A percentile compares a stretch with the other conserved stretches of the same genome.
phyloP scores from a whole-genome alignment of 345 rosid species.

The Eucalyptus sp. region DNA sequence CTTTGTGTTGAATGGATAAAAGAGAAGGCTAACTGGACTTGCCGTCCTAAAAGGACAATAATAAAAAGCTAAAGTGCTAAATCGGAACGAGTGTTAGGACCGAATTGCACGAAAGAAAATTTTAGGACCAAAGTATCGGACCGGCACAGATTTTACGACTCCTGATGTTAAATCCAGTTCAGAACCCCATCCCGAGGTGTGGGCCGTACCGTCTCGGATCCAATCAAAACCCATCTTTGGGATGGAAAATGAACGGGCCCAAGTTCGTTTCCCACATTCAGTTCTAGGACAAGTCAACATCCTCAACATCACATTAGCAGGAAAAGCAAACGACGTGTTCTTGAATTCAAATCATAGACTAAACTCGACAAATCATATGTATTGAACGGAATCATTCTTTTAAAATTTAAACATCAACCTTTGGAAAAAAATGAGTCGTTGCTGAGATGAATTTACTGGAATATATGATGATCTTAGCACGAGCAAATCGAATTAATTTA shows the following conservation, averaged over 20 bases:
- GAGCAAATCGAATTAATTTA: background rate
- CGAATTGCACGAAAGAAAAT: background rate
- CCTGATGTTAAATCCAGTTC: background rate
- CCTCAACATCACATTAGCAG: background rate
- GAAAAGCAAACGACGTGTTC: background rate
- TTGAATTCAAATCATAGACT: background rate
- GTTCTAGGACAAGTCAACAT: background rate
- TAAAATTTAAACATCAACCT: background rate
- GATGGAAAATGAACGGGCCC: background rate
- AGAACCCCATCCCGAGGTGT: background rate
- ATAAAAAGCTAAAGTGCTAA: background rate
- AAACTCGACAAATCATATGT: background rate
- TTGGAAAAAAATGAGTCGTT: background rate
- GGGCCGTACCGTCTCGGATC: background rate
- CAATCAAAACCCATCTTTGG: background rate
- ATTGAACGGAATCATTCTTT: background rate
- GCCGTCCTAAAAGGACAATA: background rate
- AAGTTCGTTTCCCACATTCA: background rate
- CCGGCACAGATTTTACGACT: background rate
- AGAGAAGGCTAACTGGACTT: background rate
- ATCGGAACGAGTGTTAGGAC: background rate
- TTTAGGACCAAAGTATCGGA: background rate
- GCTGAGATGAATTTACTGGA: background rate
- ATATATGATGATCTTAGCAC: background rate
- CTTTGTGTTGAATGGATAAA: background rate